Evolutionary conservation across 306 rosid species (phyloP).

Genomic region (Cucurbita pepo): DNA sequence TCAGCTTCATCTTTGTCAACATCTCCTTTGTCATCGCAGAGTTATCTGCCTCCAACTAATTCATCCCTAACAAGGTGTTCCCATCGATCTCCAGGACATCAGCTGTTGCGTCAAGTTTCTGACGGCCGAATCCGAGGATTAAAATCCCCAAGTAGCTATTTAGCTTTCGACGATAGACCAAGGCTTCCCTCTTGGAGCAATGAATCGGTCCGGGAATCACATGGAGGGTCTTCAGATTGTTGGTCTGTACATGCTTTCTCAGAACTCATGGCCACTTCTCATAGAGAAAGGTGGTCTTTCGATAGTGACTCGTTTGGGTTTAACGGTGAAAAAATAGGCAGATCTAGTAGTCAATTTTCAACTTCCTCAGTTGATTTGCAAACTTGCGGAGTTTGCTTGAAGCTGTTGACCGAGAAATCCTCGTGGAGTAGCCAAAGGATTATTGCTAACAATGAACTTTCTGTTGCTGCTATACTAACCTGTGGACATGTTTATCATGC

Average conservation of each 20-base stretch:
- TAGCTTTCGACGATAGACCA: constrained; percentile 67
- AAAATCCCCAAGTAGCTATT: constrained; percentile 64
- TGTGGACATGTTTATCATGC: constrained; percentile 89
- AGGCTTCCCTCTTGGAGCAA: constrained; percentile 69
- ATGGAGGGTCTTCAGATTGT: constrained; percentile 77
- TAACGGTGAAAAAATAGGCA: constrained; percentile 46
- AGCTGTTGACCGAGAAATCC: constrained; percentile 39
- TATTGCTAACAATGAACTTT: constrained; percentile 25
- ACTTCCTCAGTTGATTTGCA: constrained; percentile 34
- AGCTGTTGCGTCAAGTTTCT: constrained; percentile 56
- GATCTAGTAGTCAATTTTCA: constrained; percentile 66
- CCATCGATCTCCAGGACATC: constrained; percentile 65
- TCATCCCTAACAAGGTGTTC: constrained; percentile 58
- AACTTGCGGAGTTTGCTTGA: constrained; percentile 47
- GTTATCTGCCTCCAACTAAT: constrained; percentile 27
- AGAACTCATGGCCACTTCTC: constrained; percentile 82
- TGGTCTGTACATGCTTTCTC: constrained; percentile 94
- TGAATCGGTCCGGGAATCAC: constrained; percentile 56
- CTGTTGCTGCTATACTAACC: constrained; percentile 62
- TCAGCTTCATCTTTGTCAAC: constrained; percentile 39
- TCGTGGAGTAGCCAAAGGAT: constrained; percentile 47
- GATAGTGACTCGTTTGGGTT: constrained; percentile 66
- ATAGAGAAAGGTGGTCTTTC: constrained; percentile 84
- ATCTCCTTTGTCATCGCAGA: constrained; percentile 27
- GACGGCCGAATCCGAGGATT: constrained; percentile 54